phyloP scores from a whole-genome alignment of 176 grass and related monocot species.

The Elaeis guineensis region DNA sequence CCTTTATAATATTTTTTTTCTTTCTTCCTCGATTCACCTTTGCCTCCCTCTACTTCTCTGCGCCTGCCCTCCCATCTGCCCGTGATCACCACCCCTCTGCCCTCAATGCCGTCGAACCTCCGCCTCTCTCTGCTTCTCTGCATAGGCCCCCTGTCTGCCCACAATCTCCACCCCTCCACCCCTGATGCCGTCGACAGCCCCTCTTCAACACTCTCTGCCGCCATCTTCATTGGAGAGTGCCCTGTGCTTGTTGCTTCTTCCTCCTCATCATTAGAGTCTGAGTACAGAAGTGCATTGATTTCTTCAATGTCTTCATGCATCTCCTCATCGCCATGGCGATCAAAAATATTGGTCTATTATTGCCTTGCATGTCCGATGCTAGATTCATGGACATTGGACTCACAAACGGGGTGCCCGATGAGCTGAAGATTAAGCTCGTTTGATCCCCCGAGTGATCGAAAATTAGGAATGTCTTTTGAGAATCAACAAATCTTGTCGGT shows the following conservation, averaged over 20 bases:
- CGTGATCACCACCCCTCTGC: too few species aligned
- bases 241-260: slow-evolving; percentile 24
- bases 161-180: too few species aligned
- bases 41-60: too few species aligned
- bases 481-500: background rate
- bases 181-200: too few species aligned
- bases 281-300: slow-evolving; percentile 74
- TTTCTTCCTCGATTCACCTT: too few species aligned
- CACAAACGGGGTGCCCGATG: background rate
- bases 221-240: slow-evolving; percentile 22
- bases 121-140: too few species aligned
- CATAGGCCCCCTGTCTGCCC: too few species aligned
- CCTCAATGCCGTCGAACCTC: too few species aligned
- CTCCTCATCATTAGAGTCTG: slow-evolving; percentile 51
- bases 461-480: slow-evolving; percentile 28
- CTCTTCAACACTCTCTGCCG: slow-evolving; percentile 29
- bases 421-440: slow-evolving; percentile 5
- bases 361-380: slow-evolving; percentile 49
- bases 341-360: slow-evolving; percentile 54
- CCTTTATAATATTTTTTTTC: too few species aligned
- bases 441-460: slow-evolving; percentile 31
- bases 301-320: slow-evolving; percentile 86
- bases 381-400: slow-evolving; percentile 21
- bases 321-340: slow-evolving; percentile 31
- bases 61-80: too few species aligned